These are phyloP conservation scores for Flaveria bidentis DNA, from an alignment of 129 eudicot species.

Conservation along the genomic window DNA sequence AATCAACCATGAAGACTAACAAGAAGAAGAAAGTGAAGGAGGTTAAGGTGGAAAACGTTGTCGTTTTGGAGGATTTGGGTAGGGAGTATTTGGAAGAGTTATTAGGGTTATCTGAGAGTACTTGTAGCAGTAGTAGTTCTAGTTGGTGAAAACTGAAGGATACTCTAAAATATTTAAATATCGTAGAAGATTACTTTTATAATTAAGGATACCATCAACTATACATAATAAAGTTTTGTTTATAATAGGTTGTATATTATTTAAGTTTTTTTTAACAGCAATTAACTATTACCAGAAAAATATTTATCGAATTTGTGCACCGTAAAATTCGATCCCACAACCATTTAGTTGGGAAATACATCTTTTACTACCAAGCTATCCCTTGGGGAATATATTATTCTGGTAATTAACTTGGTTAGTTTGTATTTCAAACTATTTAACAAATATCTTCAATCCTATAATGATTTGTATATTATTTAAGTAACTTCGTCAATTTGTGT, in stretches of 20 bases:
- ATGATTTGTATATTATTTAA: neutral
- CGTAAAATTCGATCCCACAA: too few species aligned
- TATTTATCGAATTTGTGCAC: too few species aligned
- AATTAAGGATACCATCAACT: neutral
- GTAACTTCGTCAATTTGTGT: neutral
- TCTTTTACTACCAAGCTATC: too few species aligned
- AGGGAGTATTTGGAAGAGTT: conserved; percentile 47
- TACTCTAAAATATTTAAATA: neutral
- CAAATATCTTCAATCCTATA: too few species aligned
- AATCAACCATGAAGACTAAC: conserved; percentile 21
- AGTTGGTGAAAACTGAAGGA: conserved; percentile 9
- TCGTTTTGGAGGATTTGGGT: conserved; percentile 49
- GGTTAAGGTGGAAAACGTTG: conserved; percentile 28
- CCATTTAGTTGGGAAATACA: too few species aligned
- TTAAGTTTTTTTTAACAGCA: neutral
- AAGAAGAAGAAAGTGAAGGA: conserved; percentile 8
- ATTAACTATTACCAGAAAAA: too few species aligned
- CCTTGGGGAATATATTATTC: neutral
- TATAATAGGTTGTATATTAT: neutral
- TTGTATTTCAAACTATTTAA: too few species aligned
- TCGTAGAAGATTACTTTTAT: neutral
- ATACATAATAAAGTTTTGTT: neutral
- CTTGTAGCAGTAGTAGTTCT: conserved; percentile 23
- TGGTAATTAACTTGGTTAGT: too few species aligned
- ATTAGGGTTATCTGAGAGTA: conserved; percentile 29